phyloP scores from a whole-genome alignment of 371 early-diverging fungal genomes.

The Mortierella sp. region DNA sequence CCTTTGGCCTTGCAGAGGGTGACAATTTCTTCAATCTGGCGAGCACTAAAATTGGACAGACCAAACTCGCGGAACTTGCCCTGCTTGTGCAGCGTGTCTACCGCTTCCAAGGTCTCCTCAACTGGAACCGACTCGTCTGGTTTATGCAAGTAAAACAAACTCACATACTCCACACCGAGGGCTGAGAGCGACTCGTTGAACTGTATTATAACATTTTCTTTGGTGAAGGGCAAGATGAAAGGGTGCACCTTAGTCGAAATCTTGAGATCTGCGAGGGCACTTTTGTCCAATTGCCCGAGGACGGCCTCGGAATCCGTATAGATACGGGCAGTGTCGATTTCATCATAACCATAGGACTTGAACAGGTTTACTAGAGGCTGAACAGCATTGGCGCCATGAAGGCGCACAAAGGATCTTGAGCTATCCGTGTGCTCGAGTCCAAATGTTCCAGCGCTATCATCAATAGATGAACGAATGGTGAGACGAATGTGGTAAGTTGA shows the following conservation, averaged over 20 bases:
- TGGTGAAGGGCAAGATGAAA: too few species aligned
- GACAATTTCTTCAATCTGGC: conserved; percentile 59
- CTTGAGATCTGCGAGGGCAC: too few species aligned
- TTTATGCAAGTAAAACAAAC: conserved; percentile 64
- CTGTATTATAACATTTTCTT: too few species aligned
- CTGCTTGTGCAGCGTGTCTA: conserved; percentile 57
- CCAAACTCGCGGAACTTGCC: conserved; percentile 61
- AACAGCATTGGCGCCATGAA: not conserved
- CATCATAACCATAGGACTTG: conserved; percentile 26
- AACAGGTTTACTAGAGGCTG: too few species aligned
- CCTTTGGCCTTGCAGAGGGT: conserved; percentile 55
- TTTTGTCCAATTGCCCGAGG: conserved; percentile 14
- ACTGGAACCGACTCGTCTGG: conserved; percentile 61
- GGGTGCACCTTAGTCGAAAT: too few species aligned
- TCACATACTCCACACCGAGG: conserved; percentile 54
- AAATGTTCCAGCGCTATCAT: not conserved
- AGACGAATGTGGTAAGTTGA: not conserved
- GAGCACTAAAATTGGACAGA: conserved; percentile 60
- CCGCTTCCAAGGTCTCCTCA: conserved; percentile 55
- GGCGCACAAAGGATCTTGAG: not conserved
- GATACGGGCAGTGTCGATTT: conserved; percentile 45
- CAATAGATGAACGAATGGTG: not conserved
- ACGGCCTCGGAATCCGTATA: conserved; percentile 43
- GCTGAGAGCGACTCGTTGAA: conserved; percentile 52
- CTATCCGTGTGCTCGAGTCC: not conserved